phyloP scores from a whole-genome alignment of 2,329 filamentous ascomycete genomes.

The Aspergillus fischeri region DNA sequence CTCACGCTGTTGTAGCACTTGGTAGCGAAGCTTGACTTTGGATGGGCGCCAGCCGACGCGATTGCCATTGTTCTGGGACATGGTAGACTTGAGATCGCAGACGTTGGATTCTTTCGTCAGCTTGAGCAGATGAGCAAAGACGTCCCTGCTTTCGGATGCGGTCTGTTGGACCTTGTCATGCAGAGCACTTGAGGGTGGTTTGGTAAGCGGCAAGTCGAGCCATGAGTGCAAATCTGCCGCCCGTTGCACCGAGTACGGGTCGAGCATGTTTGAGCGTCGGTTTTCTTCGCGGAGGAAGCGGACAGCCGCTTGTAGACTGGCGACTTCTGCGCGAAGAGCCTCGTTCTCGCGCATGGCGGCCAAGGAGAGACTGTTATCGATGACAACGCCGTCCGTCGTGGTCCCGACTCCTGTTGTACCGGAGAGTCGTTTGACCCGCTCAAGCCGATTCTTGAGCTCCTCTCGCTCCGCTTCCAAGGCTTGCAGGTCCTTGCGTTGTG shows the following conservation, averaged over 20 bases:
- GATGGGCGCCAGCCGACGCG: slow-evolving; percentile 39
- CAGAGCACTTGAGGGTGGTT: slow-evolving; percentile 14
- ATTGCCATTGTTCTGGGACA: slow-evolving; percentile 20
- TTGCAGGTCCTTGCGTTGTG: slow-evolving; percentile 36
- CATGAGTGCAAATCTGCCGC: slow-evolving; percentile 40
- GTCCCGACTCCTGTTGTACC: slow-evolving; percentile 34
- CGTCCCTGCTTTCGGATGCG: slow-evolving; percentile 40
- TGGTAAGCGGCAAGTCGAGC: slow-evolving; percentile 40
- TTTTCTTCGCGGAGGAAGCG: slow-evolving; percentile 45
- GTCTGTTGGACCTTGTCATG: slow-evolving; percentile 33
- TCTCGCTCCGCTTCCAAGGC: slow-evolving; percentile 37
- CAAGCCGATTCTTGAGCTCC: slow-evolving; percentile 39
- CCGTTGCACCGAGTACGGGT: slow-evolving; percentile 40
- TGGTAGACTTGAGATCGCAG: slow-evolving; percentile 36
- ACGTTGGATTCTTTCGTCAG: slow-evolving; percentile 40
- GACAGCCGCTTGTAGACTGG: slow-evolving; percentile 43
- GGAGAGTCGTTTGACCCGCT: slow-evolving; percentile 40
- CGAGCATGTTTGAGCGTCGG: slow-evolving; percentile 36
- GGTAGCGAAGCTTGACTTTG: slow-evolving; percentile 41
- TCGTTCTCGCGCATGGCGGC: slow-evolving; percentile 43
- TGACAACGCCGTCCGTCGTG: slow-evolving; percentile 34
- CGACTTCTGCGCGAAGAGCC: slow-evolving; percentile 39
- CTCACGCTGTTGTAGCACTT: slow-evolving; percentile 42
- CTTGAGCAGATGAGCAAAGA: slow-evolving; percentile 40
- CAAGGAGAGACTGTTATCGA: slow-evolving; percentile 37